A percentile compares a stretch with the other conserved stretches of the same genome.
Conservation (phyloP, 495 filamentous ascomycete species). For the Arthonia radiata region DNA sequence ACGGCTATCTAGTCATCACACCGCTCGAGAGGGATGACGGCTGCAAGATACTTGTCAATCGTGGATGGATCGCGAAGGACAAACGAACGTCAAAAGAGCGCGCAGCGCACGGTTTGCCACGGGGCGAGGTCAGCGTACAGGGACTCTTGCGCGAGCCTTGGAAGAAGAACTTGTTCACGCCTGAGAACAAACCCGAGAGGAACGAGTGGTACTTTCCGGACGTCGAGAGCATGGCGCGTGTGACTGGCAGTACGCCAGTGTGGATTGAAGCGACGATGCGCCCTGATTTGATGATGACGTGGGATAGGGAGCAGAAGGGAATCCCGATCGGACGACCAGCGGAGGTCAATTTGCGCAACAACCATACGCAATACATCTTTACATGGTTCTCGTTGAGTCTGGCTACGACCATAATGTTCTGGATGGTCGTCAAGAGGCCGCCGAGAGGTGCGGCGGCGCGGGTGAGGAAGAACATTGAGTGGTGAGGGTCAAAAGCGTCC, state of each 20-base stretch:
- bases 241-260: conserved; percentile 63
- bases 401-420: conserved; percentile 85
- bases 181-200: conserved; percentile 56
- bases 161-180: conserved; percentile 95
- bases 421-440: conserved; percentile 71
- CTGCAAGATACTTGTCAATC: conserved; percentile 54
- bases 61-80: conserved; percentile 72
- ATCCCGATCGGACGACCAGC: conserved; percentile 77
- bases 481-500: conserved; percentile 31
- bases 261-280: conserved; percentile 96
- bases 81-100: conserved; percentile 32
- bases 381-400: conserved; percentile 48
- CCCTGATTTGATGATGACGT: conserved; percentile 46
- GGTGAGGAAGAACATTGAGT: conserved; percentile 58
- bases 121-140: conserved; percentile 47
- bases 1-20: conserved; percentile 77
- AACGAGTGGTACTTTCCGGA: conserved; percentile 89
- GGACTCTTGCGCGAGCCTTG: conserved; percentile 72
- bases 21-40: conserved; percentile 51
- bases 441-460: conserved; percentile 45
- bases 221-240: conserved; percentile 70
- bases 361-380: conserved; percentile 93
- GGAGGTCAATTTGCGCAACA: conserved; percentile 85
- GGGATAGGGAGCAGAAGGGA: conserved; percentile 51
- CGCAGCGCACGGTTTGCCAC: conserved; percentile 27